phyloP scores from a whole-genome alignment of 2,329 filamentous ascomycete species.

The Aspergillus sp. region DNA sequence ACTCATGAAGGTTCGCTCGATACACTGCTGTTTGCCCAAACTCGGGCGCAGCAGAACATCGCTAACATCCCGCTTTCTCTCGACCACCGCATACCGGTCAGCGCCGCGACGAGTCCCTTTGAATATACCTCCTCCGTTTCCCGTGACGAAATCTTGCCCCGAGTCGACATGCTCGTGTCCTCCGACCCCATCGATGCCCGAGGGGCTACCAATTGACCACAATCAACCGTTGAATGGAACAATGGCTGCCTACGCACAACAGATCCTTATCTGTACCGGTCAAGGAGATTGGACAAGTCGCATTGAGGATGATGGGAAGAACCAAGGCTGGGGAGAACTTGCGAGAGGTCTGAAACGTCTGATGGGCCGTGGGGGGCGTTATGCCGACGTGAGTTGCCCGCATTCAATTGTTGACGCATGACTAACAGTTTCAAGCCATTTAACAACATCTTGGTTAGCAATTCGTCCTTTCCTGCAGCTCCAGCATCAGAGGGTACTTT shows the following conservation, averaged over 20 bases:
- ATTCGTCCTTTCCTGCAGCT: slow-evolving; percentile 69
- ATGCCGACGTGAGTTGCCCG: slow-evolving; percentile 55
- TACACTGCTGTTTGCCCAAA: slow-evolving; percentile 1
- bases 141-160: slow-evolving; percentile 62
- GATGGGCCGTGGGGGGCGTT: slow-evolving; percentile 64
- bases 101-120: slow-evolving; percentile 28
- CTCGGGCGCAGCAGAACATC: slow-evolving; percentile 1
- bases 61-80: slow-evolving; percentile 19
- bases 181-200: slow-evolving; percentile 67
- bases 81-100: slow-evolving; percentile 19
- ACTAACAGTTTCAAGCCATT: slow-evolving; percentile 62
- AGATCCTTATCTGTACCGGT: slow-evolving; percentile 81
- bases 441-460: slow-evolving; percentile 75
- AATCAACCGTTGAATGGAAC: slow-evolving; percentile 69
- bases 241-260: slow-evolving; percentile 75
- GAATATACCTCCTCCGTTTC: slow-evolving; percentile 44
- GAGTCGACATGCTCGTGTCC: slow-evolving; percentile 74
- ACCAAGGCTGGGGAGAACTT: slow-evolving; percentile 46
- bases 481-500: slow-evolving; percentile 28
- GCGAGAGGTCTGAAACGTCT: slow-evolving; percentile 68
- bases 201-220: slow-evolving; percentile 72
- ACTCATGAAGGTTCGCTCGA: slow-evolving; percentile 4
- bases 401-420: background rate
- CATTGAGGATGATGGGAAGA: slow-evolving; percentile 75
- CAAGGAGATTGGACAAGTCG: slow-evolving; percentile 76